Evolutionary conservation across 108 stramenopile species (phyloP).

Genomic region (Cyclostephanos invisitatus): DNA sequence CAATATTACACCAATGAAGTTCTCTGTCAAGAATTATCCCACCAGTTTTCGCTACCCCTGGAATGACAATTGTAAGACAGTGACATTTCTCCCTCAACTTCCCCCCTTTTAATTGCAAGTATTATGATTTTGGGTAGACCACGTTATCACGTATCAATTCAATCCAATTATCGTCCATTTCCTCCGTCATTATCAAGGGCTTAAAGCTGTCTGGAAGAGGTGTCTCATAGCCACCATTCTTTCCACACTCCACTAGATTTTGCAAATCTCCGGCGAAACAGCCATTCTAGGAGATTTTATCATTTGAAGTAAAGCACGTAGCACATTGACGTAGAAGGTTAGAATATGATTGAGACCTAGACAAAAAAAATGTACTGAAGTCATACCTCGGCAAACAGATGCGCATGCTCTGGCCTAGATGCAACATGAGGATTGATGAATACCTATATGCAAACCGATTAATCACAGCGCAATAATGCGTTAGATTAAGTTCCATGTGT

Average conservation of each 20-base stretch:
- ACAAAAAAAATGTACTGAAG: background rate
- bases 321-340: background rate
- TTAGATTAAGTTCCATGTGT: no score
- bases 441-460: slow-evolving; percentile 31
- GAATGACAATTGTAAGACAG: no score
- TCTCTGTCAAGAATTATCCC: no score
- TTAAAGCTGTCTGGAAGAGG: slow-evolving; percentile 1
- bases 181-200: background rate
- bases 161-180: background rate
- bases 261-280: background rate
- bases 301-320: no score
- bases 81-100: no score
- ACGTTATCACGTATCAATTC: background rate
- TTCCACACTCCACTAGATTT: background rate
- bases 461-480: no score
- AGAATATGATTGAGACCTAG: background rate
- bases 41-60: no score
- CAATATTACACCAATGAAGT: no score
- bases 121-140: background rate
- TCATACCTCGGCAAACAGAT: slow-evolving; percentile 3
- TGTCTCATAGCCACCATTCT: background rate
- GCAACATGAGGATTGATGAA: slow-evolving; percentile 59
- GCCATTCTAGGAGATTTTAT: background rate
- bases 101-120: no score
- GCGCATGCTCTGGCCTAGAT: slow-evolving; percentile 19